Evolutionary conservation across 2,329 filamentous ascomycete species (phyloP).

Genomic region (Aschersonia sp.): DNA sequence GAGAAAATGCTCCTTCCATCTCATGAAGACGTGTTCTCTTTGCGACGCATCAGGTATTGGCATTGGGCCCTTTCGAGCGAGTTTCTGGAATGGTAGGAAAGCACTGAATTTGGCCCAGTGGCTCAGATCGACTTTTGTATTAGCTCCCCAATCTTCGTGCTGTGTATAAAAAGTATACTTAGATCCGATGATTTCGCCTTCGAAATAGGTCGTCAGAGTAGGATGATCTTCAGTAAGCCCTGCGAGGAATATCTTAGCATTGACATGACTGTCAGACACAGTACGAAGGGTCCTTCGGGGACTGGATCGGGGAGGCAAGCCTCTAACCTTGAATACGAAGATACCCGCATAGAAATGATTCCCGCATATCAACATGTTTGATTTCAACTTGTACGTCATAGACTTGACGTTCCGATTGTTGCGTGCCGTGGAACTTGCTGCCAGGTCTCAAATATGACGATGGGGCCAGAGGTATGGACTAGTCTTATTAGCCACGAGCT

Average conservation of each 20-base stretch:
- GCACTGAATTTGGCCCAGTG: constrained; percentile 88
- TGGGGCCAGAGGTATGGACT: constrained; percentile 65
- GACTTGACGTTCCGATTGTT: constrained; percentile 81
- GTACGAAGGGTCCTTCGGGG: not conserved
- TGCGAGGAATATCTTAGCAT: constrained; percentile 18
- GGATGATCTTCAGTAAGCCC: constrained; percentile 91
- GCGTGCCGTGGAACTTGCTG: constrained; percentile 78
- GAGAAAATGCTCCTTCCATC: constrained; percentile 97
- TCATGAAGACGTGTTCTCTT: constrained; percentile 88
- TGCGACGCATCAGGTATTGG: constrained; percentile 58
- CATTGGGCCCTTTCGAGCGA: constrained; percentile 39
- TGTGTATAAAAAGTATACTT: constrained; percentile 91
- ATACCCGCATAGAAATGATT: constrained; percentile 91
- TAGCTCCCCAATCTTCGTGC: constrained; percentile 83
- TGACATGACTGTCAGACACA: not conserved
- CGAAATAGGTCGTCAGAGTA: constrained; percentile 95
- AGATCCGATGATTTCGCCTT: constrained; percentile 91
- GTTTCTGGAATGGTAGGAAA: constrained; percentile 60
- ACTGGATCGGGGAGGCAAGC: not conserved
- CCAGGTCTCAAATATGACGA: constrained; percentile 79
- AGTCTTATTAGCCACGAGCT: constrained; percentile 2
- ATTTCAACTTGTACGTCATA: constrained; percentile 97
- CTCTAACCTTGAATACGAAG: constrained; percentile 75
- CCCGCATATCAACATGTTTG: constrained; percentile 86
- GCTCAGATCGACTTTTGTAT: constrained; percentile 75